phyloP scores from a whole-genome alignment of 2,329 filamentous ascomycete genomes.

The Alternaria sp. region DNA sequence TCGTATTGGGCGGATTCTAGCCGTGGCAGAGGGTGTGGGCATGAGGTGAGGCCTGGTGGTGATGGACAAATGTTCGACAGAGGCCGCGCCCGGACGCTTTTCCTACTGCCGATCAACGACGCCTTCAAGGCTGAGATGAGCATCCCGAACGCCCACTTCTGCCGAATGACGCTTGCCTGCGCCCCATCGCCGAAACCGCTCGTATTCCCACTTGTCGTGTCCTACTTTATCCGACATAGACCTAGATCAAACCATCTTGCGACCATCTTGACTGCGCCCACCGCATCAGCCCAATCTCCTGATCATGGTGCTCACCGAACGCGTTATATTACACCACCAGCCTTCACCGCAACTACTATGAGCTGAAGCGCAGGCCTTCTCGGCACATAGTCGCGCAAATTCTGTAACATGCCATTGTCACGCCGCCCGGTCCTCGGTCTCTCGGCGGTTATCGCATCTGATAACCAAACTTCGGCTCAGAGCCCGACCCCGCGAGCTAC shows the following conservation, averaged over 20 bases:
- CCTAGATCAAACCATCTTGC: neutral
- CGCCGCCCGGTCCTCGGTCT: conserved; percentile 1
- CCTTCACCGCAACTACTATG: neutral
- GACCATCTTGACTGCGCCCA: neutral
- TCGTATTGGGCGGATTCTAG: conserved; percentile 1
- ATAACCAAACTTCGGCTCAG: conserved; percentile 7
- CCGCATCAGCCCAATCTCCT: neutral
- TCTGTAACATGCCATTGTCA: conserved; percentile 2
- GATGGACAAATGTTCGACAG: conserved; percentile 12
- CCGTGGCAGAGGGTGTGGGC: conserved; percentile 4
- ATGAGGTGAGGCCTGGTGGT: conserved; percentile 19
- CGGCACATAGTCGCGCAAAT: conserved; percentile 7
- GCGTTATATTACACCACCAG: neutral
- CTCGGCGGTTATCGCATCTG: conserved; percentile 14
- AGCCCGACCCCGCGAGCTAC: neutral
- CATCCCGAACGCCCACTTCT: conserved; percentile 9
- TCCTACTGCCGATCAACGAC: conserved; percentile 13
- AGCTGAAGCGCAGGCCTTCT: neutral
- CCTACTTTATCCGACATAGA: conserved; percentile 14
- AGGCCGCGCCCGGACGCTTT: conserved; percentile 9
- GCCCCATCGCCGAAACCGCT: conserved; percentile 8
- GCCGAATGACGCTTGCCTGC: conserved; percentile 8
- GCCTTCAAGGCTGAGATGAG: conserved; percentile 16
- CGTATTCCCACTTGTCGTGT: neutral
- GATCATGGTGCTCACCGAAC: neutral